Evolutionary conservation across 2,329 filamentous ascomycete species (phyloP).

Genomic region (Plenodomus lindquistii): DNA sequence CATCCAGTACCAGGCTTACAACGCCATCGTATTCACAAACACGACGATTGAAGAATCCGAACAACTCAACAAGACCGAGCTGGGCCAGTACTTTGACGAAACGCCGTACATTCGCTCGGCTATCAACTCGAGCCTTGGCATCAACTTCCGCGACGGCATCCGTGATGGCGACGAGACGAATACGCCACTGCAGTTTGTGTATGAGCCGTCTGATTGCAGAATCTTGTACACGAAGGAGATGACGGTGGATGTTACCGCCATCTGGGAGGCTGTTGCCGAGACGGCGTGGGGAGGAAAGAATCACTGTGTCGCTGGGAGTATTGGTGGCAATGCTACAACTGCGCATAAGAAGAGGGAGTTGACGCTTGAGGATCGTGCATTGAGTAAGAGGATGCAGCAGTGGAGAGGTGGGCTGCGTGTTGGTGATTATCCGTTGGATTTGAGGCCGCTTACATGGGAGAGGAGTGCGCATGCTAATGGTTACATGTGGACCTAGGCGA

Average conservation of each 20-base stretch:
- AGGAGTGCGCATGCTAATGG: neutral
- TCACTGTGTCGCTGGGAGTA: constrained; percentile 38
- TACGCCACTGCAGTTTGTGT: constrained; percentile 63
- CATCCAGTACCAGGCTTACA: constrained; percentile 34
- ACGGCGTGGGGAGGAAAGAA: constrained; percentile 37
- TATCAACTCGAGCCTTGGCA: constrained; percentile 28
- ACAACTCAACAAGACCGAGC: constrained; percentile 34
- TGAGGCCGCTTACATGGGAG: neutral
- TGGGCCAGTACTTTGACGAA: constrained; percentile 38
- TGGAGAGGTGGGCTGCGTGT: neutral
- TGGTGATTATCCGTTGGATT: neutral
- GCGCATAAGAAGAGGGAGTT: neutral
- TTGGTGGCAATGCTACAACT: neutral
- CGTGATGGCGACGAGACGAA: constrained; percentile 47
- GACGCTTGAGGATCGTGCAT: neutral
- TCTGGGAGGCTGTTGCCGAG: constrained; percentile 56
- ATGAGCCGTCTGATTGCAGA: constrained; percentile 65
- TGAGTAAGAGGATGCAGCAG: neutral
- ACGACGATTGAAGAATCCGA: constrained; percentile 28
- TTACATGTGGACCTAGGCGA: neutral
- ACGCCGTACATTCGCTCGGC: constrained; percentile 36
- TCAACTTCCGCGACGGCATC: constrained; percentile 49
- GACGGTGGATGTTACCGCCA: constrained; percentile 55
- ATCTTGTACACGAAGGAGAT: constrained; percentile 64
- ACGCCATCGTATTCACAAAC: constrained; percentile 24